Evolutionary conservation across 169 alveolate species (phyloP).

Genomic region (Eimeria maxima): DNA sequence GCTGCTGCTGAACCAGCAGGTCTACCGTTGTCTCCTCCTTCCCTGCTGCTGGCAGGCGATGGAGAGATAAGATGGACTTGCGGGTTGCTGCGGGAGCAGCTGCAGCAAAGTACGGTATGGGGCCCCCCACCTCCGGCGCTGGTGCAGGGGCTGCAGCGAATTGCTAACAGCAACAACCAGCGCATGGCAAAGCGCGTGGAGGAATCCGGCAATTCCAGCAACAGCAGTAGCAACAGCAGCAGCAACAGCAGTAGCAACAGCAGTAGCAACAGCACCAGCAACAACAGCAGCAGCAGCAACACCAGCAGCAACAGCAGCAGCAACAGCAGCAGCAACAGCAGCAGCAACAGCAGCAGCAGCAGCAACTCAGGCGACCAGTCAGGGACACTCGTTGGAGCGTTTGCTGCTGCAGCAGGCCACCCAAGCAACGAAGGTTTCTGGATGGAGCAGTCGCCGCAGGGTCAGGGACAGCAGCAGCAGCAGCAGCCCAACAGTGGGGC

Average conservation of each 20-base stretch:
- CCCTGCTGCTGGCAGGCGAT: slow-evolving; percentile 55
- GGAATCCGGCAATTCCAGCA: no score
- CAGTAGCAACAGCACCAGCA: not conserved
- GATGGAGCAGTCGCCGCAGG: slow-evolving; percentile 31
- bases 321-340: not conserved
- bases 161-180: slow-evolving; percentile 15
- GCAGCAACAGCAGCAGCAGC: no score
- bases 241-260: not conserved
- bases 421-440: not conserved
- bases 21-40: slow-evolving; percentile 38
- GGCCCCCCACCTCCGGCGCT: not conserved
- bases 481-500: slow-evolving; percentile 2
- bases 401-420: not conserved
- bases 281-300: no score
- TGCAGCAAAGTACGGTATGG: not conserved
- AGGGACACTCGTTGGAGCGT: not conserved
- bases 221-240: no score
- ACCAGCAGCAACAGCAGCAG: not conserved
- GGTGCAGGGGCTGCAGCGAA: slow-evolving; percentile 15
- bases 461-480: slow-evolving; percentile 34
- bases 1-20: not conserved
- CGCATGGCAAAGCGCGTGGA: not conserved
- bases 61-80: slow-evolving; percentile 18
- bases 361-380: not conserved
- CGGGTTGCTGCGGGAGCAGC: slow-evolving; percentile 33